Evolutionary conservation across 306 rosid species (phyloP), one percentile per base, ranked within the genome.

Genomic region (Hippophae rhamnoides): DNA sequence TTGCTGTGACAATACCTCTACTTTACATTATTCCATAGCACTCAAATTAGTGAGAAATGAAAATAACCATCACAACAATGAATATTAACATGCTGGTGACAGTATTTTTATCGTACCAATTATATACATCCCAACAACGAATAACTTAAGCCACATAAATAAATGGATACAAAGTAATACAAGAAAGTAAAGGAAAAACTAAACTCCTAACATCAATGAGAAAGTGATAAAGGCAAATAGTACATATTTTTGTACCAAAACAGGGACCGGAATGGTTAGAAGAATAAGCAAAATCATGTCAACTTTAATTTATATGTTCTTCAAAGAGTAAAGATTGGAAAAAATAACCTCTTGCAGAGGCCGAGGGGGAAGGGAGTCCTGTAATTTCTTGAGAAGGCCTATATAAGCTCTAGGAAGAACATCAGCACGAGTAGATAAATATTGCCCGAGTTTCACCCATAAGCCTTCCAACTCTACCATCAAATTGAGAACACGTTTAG

Each of bases 401-500:
- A 82, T 89, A 69, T 93, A 93, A 62, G 95, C 87, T 46, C 76
- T 72, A 14, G 99, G 99, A 58, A 93, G 93, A 67, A 93, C 99
- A 84, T 93, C 99, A 47, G 99, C 99, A 43, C 97, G 86, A 11
- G 99, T 89, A 56, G 99, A 93, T 73, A 93, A 67, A 75, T 89
- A 93, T 75, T 93, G 99, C 65, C 99, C 99, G 58, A 93, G 83
- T 75, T 93, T 93, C 71, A 93, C 97, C 99, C 99, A 93, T 86
- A 93, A 69, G 65, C 99, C 97, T 80, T 88, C 99, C 81, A 93
- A 72, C 80, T 84, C 86, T 65, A 88, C 65, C 43, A 93, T 86
- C 82, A 93, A 69, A 66, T 58, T 80, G 62, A 88, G 79, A 65
- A 79, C 79, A 38, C 99, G 85, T 78, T 62, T 86, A 68, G 99